These are phyloP conservation scores for Beta lomatogona DNA, from an alignment of 179 eudicot genomes.

Conservation along the genomic window DNA sequence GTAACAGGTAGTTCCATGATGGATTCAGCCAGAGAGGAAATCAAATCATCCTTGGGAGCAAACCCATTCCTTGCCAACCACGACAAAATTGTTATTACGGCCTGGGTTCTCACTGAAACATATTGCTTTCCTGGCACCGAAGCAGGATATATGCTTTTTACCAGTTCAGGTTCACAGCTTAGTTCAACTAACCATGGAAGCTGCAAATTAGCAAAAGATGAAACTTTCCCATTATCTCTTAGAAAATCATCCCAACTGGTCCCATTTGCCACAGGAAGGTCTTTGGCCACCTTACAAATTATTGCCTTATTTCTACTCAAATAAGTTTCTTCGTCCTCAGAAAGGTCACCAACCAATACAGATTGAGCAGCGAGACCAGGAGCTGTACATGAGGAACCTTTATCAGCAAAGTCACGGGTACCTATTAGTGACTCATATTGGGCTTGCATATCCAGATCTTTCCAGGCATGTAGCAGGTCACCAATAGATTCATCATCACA, in stretches of 20 bases:
- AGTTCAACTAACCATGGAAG: constrained; percentile 95
- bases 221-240: constrained; percentile 60
- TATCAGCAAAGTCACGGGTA: constrained; percentile 50
- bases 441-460: constrained; percentile 86
- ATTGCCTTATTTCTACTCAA: constrained; percentile 44
- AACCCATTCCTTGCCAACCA: constrained; percentile 88
- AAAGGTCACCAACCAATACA: constrained; percentile 34
- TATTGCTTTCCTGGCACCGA: constrained; percentile 48
- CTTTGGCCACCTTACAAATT: constrained; percentile 63
- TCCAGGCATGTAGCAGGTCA: constrained; percentile 87
- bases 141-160: constrained; percentile 44
- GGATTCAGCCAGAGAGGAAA: constrained; percentile 75
- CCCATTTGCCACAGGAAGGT: constrained; percentile 54
- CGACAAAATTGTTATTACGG: constrained; percentile 65
- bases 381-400: constrained; percentile 37
- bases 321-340: constrained; percentile 45
- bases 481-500: constrained; percentile 97
- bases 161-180: constrained; percentile 53
- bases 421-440: constrained; percentile 75
- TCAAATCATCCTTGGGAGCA: constrained; percentile 86
- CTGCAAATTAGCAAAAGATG: constrained; percentile 69
- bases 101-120: constrained; percentile 58
- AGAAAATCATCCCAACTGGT: constrained; percentile 65
- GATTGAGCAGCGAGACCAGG: constrained; percentile 42
- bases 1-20: constrained; percentile 89